A percentile compares a stretch with the other conserved stretches of the same genome.
These are phyloP conservation scores for Globisporangium splendens DNA, from an alignment of 352 stramenopile genomes.

Conservation along the genomic window DNA sequence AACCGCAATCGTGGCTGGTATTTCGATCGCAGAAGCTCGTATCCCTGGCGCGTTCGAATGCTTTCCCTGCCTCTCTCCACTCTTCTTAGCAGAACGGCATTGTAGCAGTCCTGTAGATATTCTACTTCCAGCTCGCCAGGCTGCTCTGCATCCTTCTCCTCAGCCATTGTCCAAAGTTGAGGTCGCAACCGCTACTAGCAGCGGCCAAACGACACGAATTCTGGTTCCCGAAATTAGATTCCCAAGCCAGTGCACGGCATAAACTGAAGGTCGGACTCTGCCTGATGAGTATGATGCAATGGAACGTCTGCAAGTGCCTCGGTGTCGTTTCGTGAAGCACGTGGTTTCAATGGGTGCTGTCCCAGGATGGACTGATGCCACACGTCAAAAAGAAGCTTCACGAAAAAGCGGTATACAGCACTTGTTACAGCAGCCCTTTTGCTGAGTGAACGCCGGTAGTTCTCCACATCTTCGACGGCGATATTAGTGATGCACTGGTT, in stretches of 20 bases:
- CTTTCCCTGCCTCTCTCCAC: conserved; percentile 7
- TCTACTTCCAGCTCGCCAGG: conserved; percentile 2
- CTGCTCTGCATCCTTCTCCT: neutral
- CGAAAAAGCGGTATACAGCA: too few species aligned
- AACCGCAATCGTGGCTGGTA: conserved; percentile 10
- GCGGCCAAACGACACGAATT: neutral
- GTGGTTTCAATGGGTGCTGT: too few species aligned
- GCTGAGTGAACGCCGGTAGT: too few species aligned
- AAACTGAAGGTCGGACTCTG: neutral
- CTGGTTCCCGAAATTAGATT: neutral
- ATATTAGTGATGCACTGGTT: neutral
- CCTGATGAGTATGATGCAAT: neutral
- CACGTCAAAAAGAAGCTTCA: too few species aligned
- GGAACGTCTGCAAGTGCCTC: neutral
- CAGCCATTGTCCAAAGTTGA: neutral
- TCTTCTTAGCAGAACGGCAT: conserved; percentile 7
- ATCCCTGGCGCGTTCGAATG: conserved; percentile 11
- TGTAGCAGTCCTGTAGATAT: conserved; percentile 12
- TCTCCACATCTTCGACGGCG: neutral
- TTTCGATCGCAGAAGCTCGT: conserved; percentile 8
- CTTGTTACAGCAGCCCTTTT: too few species aligned
- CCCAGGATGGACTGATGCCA: too few species aligned
- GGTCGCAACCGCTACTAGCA: neutral
- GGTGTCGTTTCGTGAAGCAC: neutral
- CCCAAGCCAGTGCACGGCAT: neutral